Evolutionary conservation across 768 basidiomycete species (phyloP), one percentile per base, ranked within the genome.

Genomic region (Leucogyrophana mollusca): DNA sequence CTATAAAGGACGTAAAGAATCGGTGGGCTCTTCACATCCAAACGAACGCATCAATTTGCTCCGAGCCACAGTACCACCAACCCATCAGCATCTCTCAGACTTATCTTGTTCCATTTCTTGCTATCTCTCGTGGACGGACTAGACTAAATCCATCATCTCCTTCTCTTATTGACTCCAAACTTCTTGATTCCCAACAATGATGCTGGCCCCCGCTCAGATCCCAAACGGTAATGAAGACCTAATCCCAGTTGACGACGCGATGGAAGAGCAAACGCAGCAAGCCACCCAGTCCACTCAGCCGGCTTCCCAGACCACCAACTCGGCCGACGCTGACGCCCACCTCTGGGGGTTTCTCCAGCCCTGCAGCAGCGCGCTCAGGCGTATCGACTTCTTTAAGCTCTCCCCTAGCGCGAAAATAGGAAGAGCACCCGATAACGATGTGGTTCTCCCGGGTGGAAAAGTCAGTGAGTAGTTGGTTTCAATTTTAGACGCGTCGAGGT

Each of bases 321-420:
- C 24, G 45, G 9, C 21, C 20, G 58, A 56, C 16, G 36, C 45
- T 43, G 61, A 66, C 23, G 16, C 47, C 5, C 65, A 76, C 40
- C 77, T 88, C 46, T 90, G 85, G 85, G 87, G 85, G 10, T 85
- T 74, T 53, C 76, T 90, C 41, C 77, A 82, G 36, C 86, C 87
- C 4, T 85, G 82, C 56, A 79, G 71, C 54, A 52, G 68, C 20
- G 51, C 61, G 3, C 65, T 85, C 6, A 66, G 64, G 17, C 77
- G 83, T 25, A 73, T 88, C 42, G 83, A 87, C 53, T 78, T 89
- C 49, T 78, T 71, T 69, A 84, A 77, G 55, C 53, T 74, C 33
- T 66, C 72, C 21, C 72, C 72, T 0, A 65, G 56, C 16, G 78
- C 80, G 53, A 70, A 59, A 18, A 62, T 90, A 51, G 87, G 87